Evolutionary conservation across 2,329 filamentous ascomycete species (phyloP), one percentile per base, ranked within the genome.

Genomic region (Leptographium radiaticola): DNA sequence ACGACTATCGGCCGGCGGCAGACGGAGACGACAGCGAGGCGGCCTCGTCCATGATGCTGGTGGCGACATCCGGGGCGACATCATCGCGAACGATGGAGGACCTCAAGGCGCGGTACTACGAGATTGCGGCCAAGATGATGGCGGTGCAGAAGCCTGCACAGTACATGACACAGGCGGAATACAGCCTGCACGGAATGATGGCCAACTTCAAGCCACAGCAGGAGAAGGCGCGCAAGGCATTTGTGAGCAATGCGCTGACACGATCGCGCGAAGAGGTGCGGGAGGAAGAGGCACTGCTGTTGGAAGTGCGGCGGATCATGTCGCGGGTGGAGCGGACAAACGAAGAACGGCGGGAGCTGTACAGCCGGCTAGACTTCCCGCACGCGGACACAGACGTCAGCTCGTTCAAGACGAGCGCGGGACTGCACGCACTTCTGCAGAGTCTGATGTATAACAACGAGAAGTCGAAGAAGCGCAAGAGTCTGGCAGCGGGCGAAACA

Each of bases 271-370:
- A 95, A 58, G 91, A 98, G 68, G 87, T 91, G 31, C 83, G 87
- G 58, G 93, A 98, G 67, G 93, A 98, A 69, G 87, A 94, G 62
- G 85, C 88, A 38, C 72, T 98, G 3, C 77, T 98, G 18, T 78
- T 91, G 55, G 93, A 98, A 65, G 80, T 98, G 53, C 89, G 94
- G 64, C 85, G 93, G 56, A 97, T 98, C 60, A 80, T 95, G 63
- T 84, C 87, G 58, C 83, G 89, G 56, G 87, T 90, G 59, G 87
- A 93, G 60, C 83, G 82, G 55, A 85, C 97, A 64, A 88, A 94
- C 65, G 84, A 88, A 60, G 89, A 96, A 65, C 85, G 93, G 53
- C 82, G 84, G 60, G 90, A 95, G 66, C 79, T 95, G 46, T 95
- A 91, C 70, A 80, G 82, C 58, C 81, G 91, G 52, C 82, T 98